Base-by-base conservation (phyloP, 331 rosid genomes). In the Quercus phellos region DNA sequence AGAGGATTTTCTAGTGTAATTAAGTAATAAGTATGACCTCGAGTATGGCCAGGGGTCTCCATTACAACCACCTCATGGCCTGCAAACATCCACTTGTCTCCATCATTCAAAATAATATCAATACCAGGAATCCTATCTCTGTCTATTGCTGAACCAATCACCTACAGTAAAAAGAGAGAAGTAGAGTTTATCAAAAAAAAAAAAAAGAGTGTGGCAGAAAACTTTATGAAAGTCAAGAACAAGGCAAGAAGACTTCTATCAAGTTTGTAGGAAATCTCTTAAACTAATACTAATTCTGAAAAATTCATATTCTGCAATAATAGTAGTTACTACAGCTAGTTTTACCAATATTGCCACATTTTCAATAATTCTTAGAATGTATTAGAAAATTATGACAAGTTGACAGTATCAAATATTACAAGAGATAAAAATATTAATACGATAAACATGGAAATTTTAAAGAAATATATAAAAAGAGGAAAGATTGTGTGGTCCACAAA, bases 21-120 rank as follows among this genome's bases (percentile, higher is more conserved):
- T 67, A 35, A 79, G 69, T 64, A 32, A 77, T 46, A 72, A 78
- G 60, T 75, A 14, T 38, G 67, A 95, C 99, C 99, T 95, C 64
- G 89, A 46, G 99, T 91, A 87, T 92, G 98, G 74, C 98, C 98
- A 75, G 99, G 98, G 56, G 99, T 95, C 64, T 85, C 98, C 90
- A 95, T 87, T 83, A 95, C 88, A 73, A 74, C 92, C 82, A 91
- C 99, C 90, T 92, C 97, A 78, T 92, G 98, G 59, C 97, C 98
- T 21, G 98, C 97, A 86, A 95, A 95, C 99, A 95, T 95, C 99
- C 98, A 95, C 89, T 80, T 91, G 88, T 95, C 99, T 80, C 96
- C 99, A 78, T 91, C 97, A 42, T 90, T 91, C 85, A 95, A 90
- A 76, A 68, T 76, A 77, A 95, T 95, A 80, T 95, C 99, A 67